Percentiles rank a stretch among this genome's conserved stretches.
Conservation (phyloP, 495 filamentous ascomycete species). For the Penicillium cinerascens region DNA sequence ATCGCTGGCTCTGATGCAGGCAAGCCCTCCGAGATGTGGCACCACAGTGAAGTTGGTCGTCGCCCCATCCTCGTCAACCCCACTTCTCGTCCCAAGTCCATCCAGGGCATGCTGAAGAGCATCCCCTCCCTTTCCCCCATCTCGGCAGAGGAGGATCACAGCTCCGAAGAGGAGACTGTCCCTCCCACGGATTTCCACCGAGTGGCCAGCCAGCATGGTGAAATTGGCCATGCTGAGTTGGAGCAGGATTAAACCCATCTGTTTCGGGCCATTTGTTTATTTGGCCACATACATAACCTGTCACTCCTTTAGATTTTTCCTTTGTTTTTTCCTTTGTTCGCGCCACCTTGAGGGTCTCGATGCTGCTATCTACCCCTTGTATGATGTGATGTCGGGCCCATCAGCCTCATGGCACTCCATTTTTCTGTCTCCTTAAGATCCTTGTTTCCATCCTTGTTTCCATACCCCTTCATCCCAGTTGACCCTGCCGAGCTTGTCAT, state of each 20-base stretch:
- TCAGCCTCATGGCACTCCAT: not conserved
- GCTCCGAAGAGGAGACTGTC: conserved; percentile 31
- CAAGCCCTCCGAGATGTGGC: conserved; percentile 43
- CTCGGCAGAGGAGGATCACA: conserved; percentile 41
- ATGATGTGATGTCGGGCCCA: conserved; percentile 16
- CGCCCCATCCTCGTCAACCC: conserved; percentile 49
- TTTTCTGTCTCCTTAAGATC: not conserved
- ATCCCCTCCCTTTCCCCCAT: conserved; percentile 46
- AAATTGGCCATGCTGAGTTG: conserved; percentile 51
- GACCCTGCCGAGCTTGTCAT: conserved; percentile 14
- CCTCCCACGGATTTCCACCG: conserved; percentile 48
- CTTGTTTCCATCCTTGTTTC: no score
- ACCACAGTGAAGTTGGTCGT: conserved; percentile 52
- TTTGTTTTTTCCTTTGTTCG: conserved; percentile 27
- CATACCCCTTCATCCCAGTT: not conserved
- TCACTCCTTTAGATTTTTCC: conserved; percentile 29
- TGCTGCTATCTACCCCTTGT: conserved; percentile 3
- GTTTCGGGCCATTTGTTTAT: conserved; percentile 1
- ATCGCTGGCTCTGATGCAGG: conserved; percentile 14
- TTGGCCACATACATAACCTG: conserved; percentile 22
- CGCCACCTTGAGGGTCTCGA: not conserved
- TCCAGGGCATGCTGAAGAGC: conserved; percentile 64
- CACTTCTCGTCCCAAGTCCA: conserved; percentile 54
- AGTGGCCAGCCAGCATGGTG: conserved; percentile 62
- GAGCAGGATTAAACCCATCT: conserved; percentile 5